These are phyloP conservation scores for Lathyrus aphaca DNA, from an alignment of 306 rosid species.

Conservation along the genomic window DNA sequence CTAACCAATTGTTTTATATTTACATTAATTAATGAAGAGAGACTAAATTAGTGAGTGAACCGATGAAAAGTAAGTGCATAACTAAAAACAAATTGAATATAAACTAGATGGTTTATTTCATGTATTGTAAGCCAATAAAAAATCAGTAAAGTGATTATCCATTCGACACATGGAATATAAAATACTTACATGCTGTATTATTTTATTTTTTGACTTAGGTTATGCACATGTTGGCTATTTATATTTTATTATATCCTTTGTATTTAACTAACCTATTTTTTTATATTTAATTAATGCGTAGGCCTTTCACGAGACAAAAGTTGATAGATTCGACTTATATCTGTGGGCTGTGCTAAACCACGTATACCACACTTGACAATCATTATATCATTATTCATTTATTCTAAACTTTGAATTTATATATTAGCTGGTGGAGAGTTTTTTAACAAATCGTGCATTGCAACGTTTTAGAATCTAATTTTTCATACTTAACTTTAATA, in stretches of 20 bases:
- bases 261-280: neutral
- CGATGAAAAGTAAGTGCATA: no score
- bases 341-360: constrained; percentile 20
- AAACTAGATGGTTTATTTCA: no score
- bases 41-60: no score
- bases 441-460: neutral
- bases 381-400: neutral
- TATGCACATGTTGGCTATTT: constrained; percentile 36
- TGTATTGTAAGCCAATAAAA: neutral
- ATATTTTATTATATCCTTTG: constrained; percentile 2
- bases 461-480: constrained; percentile 5
- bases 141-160: neutral
- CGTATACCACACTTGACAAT: neutral
- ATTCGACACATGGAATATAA: constrained; percentile 32
- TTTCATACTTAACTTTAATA: neutral
- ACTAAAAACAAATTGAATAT: no score
- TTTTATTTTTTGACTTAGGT: constrained; percentile 26
- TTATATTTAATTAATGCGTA: constrained; percentile 20
- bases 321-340: constrained; percentile 40
- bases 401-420: neutral
- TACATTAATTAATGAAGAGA: no score
- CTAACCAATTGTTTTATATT: no score
- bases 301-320: constrained; percentile 34
- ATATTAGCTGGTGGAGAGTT: neutral
- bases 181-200: neutral